Evolutionary conservation across 1,139 yeast genomes (phyloP).

Genomic region (Protomyces arabidopsidicola): DNA sequence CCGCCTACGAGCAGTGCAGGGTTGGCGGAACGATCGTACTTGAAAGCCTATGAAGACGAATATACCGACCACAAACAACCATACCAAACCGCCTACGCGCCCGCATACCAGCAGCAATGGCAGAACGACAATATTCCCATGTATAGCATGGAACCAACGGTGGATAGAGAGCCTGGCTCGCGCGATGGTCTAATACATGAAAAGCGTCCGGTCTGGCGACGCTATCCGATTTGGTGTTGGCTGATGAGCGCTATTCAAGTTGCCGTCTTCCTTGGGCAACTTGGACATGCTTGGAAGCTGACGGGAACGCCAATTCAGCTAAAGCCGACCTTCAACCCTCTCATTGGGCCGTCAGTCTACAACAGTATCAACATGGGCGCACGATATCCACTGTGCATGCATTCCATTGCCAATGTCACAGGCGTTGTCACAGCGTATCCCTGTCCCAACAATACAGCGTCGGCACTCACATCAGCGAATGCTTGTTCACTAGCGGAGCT

Average conservation of each 20-base stretch:
- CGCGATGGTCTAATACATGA: not conserved
- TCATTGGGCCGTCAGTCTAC: constrained; percentile 75
- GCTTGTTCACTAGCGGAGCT: constrained; percentile 56
- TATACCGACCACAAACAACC: not conserved
- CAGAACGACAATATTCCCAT: not conserved
- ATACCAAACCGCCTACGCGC: not conserved
- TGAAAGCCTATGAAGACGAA: not conserved
- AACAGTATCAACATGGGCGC: constrained; percentile 44
- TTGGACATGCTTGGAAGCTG: constrained; percentile 53
- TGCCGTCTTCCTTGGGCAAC: constrained; percentile 62
- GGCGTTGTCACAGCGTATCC: constrained; percentile 52
- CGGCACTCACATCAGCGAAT: constrained; percentile 44
- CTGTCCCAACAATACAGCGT: constrained; percentile 63
- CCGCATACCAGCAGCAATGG: not conserved
- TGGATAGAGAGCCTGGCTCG: not conserved
- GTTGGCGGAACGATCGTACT: not conserved
- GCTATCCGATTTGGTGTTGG: constrained; percentile 18
- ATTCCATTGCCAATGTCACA: constrained; percentile 50
- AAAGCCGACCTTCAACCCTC: constrained; percentile 68
- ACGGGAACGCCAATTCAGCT: constrained; percentile 70
- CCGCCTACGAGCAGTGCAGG: not conserved
- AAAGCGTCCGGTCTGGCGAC: not conserved
- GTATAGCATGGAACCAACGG: not conserved
- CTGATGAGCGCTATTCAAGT: constrained; percentile 47
- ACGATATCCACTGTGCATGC: constrained; percentile 70